Evolutionary conservation across 257 asterid species (phyloP), one percentile per base, ranked within the genome.

Genomic region (Salvia splendens): DNA sequence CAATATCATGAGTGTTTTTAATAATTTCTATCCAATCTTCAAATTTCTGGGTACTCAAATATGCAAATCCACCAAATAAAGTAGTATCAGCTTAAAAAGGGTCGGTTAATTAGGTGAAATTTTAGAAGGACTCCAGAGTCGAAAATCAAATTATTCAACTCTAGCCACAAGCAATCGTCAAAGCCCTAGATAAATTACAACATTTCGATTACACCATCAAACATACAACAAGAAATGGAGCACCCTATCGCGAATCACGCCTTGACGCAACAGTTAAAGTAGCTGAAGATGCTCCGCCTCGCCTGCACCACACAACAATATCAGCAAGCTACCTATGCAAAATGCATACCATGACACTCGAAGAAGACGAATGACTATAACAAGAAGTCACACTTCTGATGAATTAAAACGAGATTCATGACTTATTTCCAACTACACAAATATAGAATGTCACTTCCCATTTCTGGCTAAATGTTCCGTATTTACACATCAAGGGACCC

Each of bases 231-330:
- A 62, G 65, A 73, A 67, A 69, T 24, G 30, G 12, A 53, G 30
- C 45, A 8, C 32, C 62, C 38, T 60, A 54, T 54, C 45, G 41
- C n/a, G n/a, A 12, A 41, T 88, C 80, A 91, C 14, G 95, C 95
- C 76, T 85, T 92, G 58, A 73, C 96, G 12, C 94, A 92, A 71
- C 98, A 91, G 78, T 87, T 91, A 77, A 91, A 89, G 85, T 80
- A 91, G 71, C 94, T 80, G 75, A 89, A 87, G 77, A 91, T 75
- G 82, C 92, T 87, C 73, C 98, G 86, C 82, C 95, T 82, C 8
- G 81, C 78, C 98, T 89, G 94, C 68, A n/a, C 24, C 65, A 48
- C 41, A 30, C 50, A 28, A 53, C 45, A 35, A 3, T 16, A 40
- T 70, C 14, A 58, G 30, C 62, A 7, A 64, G 45, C 46, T 45